phyloP scores from a whole-genome alignment of 2,329 filamentous ascomycete genomes.

The Exophiala bonariae region DNA sequence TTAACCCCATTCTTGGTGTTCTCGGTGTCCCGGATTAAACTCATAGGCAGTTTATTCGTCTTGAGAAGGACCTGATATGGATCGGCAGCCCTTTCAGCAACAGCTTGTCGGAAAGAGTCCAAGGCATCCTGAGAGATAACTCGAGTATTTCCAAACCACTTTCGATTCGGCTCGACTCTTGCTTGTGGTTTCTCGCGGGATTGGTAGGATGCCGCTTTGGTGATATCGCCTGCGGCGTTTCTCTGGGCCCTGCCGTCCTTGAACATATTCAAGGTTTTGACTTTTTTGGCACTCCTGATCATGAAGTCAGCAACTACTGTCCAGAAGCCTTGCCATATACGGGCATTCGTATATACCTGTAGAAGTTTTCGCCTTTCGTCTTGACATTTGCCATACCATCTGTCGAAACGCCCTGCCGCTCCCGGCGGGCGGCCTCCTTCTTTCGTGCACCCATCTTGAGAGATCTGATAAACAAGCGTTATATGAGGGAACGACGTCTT shows the following conservation, averaged over 20 bases:
- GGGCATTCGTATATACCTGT: slow-evolving; percentile 63
- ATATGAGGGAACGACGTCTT: too few species aligned
- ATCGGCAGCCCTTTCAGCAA: slow-evolving; percentile 85
- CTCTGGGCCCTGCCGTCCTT: slow-evolving; percentile 82
- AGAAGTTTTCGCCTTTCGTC: slow-evolving; percentile 97
- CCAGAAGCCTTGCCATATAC: neutral
- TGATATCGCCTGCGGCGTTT: slow-evolving; percentile 81
- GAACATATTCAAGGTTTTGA: slow-evolving; percentile 85
- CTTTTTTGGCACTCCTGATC: slow-evolving; percentile 71
- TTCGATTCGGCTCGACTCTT: slow-evolving; percentile 90
- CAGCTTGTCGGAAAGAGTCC: slow-evolving; percentile 82
- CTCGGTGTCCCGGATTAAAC: slow-evolving; percentile 77
- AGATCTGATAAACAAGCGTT: neutral
- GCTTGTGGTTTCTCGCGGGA: slow-evolving; percentile 78
- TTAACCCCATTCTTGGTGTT: slow-evolving; percentile 76
- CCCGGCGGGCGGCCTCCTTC: slow-evolving; percentile 82
- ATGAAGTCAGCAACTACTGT: slow-evolving; percentile 14
- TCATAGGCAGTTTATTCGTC: slow-evolving; percentile 96
- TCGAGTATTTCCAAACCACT: slow-evolving; percentile 96
- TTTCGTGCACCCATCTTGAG: slow-evolving; percentile 78
- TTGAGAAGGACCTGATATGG: slow-evolving; percentile 95
- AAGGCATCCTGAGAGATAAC: slow-evolving; percentile 88
- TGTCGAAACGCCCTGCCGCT: slow-evolving; percentile 78
- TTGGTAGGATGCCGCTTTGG: slow-evolving; percentile 80
- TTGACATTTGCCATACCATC: slow-evolving; percentile 92